phyloP scores from a whole-genome alignment of 1,284 basidiomycete species.

The Entoloma clypeatum region DNA sequence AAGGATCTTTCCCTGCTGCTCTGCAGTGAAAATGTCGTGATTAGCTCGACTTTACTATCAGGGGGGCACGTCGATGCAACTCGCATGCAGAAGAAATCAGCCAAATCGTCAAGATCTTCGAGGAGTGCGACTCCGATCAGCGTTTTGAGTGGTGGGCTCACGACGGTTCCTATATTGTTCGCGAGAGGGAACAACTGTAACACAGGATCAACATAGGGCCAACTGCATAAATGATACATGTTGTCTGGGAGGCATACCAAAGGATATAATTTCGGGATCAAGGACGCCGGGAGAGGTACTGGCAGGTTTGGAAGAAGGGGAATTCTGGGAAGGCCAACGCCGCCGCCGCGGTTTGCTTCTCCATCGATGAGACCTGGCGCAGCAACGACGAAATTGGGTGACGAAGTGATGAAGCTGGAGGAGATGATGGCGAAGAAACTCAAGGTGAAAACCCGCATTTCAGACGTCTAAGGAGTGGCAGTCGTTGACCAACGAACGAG shows the following conservation, averaged over 20 bases:
- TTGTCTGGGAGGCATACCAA: not conserved
- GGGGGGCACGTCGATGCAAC: not conserved
- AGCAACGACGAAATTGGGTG: no score
- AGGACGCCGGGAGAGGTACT: not conserved
- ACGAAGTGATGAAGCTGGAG: no score
- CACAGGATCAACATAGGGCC: not conserved
- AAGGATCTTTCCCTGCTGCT: not conserved
- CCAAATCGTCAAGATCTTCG: not conserved
- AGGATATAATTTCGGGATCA: not conserved
- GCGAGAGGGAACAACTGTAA: slow-evolving; percentile 1
- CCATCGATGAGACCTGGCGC: no score
- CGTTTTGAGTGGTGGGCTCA: not conserved
- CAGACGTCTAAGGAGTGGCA: no score
- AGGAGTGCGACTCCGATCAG: not conserved
- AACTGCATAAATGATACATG: not conserved
- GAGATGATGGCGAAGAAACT: no score
- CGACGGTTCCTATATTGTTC: not conserved
- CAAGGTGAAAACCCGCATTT: no score
- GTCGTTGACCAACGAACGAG: no score
- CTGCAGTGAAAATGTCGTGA: not conserved
- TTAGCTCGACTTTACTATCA: not conserved
- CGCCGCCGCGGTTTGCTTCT: no score
- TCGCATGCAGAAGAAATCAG: not conserved
- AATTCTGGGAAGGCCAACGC: no score
- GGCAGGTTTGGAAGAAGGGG: no score